Evolutionary conservation across 116 monocot species (phyloP).

Genomic region (Cymodocea nodosa): DNA sequence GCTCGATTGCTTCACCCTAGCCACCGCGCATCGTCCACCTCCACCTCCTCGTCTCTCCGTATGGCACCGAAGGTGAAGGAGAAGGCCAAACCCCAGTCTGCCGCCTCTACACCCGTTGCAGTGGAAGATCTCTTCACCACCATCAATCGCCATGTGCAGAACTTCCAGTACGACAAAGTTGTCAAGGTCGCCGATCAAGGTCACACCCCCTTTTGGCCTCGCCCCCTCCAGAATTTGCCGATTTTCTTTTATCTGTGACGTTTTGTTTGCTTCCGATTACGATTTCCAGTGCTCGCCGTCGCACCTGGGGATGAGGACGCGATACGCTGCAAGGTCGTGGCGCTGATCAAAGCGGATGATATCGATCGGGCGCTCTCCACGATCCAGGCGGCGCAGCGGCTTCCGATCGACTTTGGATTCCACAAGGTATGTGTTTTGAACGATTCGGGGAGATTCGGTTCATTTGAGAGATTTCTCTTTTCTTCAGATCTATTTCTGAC

Average conservation of each 20-base stretch:
- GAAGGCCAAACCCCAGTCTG: slow-evolving; percentile 5
- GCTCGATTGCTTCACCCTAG: no score
- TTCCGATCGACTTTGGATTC: slow-evolving; percentile 50
- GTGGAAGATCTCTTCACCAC: slow-evolving; percentile 73
- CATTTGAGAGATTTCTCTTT: not conserved
- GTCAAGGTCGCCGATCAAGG: slow-evolving; percentile 73
- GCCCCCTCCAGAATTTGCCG: not conserved
- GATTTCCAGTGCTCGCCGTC: slow-evolving; percentile 40
- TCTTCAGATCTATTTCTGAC: slow-evolving; percentile 1
- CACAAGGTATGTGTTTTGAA: slow-evolving; percentile 42
- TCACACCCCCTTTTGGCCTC: slow-evolving; percentile 2
- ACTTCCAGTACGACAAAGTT: slow-evolving; percentile 35
- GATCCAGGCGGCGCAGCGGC: slow-evolving; percentile 20
- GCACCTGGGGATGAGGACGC: slow-evolving; percentile 89
- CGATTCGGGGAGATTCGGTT: not conserved
- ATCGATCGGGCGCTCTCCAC: slow-evolving; percentile 55
- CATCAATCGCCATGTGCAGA: slow-evolving; percentile 45
- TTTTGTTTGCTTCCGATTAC: slow-evolving; percentile 4
- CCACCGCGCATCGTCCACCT: no score
- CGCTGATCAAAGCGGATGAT: slow-evolving; percentile 72
- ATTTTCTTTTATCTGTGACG: not conserved
- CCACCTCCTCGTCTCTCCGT: not conserved
- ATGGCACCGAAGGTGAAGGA: slow-evolving; percentile 42
- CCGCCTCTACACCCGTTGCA: slow-evolving; percentile 10
- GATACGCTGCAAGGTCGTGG: slow-evolving; percentile 80